Conservation (phyloP, 2,329 filamentous ascomycete species). For the Aspergillus thermomutatus region DNA sequence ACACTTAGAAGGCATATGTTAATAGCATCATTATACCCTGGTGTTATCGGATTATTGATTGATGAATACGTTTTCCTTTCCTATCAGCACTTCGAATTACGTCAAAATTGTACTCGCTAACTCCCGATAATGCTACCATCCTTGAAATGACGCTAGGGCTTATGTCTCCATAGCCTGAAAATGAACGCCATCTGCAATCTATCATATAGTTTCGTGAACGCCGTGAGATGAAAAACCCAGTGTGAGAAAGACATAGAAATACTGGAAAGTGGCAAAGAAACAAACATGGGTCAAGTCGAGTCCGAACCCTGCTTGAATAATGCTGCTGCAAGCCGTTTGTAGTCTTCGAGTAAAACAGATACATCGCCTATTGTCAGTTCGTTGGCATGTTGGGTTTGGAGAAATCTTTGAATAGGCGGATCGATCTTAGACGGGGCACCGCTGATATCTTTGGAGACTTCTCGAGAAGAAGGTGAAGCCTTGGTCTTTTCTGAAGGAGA, state of each 20-base stretch:
- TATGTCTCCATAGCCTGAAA: not conserved
- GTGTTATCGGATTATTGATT: not conserved
- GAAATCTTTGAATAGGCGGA: slow-evolving; percentile 69
- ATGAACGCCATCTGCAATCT: not conserved
- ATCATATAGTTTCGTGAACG: not conserved
- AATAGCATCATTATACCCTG: slow-evolving; percentile 11
- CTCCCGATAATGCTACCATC: not conserved
- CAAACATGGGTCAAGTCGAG: slow-evolving; percentile 10
- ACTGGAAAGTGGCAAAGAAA: not conserved
- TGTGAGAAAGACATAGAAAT: not conserved
- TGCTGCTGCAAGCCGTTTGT: slow-evolving; percentile 65
- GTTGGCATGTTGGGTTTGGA: slow-evolving; percentile 66
- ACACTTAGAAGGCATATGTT: not conserved
- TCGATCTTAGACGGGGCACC: slow-evolving; percentile 27
- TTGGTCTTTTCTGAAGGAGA: slow-evolving; percentile 41
- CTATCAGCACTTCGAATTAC: not conserved
- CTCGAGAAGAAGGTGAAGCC: slow-evolving; percentile 16
- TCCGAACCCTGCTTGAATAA: slow-evolving; percentile 49
- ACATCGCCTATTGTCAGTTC: slow-evolving; percentile 74
- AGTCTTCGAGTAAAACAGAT: slow-evolving; percentile 67
- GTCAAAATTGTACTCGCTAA: not conserved
- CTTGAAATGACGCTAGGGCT: not conserved
- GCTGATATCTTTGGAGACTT: slow-evolving; percentile 9
- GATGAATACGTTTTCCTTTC: not conserved
- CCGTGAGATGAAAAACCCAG: slow-evolving; percentile 1